A percentile compares a stretch with the other conserved stretches of the same genome.
These are phyloP conservation scores for Chloromonas sp. DNA, from an alignment of 163 green algal species.

Conservation along the genomic window DNA sequence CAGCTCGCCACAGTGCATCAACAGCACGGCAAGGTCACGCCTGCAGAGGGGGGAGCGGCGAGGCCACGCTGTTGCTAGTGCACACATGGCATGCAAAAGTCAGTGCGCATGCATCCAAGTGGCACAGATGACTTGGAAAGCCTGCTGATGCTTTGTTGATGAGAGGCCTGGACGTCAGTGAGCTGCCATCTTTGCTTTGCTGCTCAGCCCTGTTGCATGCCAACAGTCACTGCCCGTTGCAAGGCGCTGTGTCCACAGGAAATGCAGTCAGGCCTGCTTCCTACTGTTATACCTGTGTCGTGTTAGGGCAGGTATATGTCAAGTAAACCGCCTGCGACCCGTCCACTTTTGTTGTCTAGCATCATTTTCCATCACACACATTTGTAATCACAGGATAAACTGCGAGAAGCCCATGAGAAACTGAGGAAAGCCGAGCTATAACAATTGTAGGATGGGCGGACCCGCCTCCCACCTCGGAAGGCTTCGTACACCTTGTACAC, in stretches of 20 bases:
- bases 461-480: too few species aligned
- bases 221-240: too few species aligned
- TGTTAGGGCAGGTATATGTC: too few species aligned
- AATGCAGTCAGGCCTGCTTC: neutral
- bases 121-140: neutral
- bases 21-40: conserved; percentile 51
- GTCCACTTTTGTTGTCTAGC: too few species aligned
- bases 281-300: neutral
- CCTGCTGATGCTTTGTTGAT: neutral
- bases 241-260: too few species aligned
- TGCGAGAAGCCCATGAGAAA: too few species aligned
- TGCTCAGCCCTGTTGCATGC: neutral
- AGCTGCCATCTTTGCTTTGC: neutral
- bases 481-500: too few species aligned
- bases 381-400: too few species aligned
- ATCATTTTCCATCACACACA: too few species aligned
- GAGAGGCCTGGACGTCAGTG: neutral
- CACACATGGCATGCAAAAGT: neutral
- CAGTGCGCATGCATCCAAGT: neutral
- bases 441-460: too few species aligned
- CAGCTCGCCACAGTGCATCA: conserved; percentile 48
- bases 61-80: neutral
- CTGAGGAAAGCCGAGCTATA: too few species aligned
- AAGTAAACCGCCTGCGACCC: too few species aligned
- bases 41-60: conserved; percentile 6